Conservation (phyloP, 306 rosid species). For the Dicorynia guianensis region DNA sequence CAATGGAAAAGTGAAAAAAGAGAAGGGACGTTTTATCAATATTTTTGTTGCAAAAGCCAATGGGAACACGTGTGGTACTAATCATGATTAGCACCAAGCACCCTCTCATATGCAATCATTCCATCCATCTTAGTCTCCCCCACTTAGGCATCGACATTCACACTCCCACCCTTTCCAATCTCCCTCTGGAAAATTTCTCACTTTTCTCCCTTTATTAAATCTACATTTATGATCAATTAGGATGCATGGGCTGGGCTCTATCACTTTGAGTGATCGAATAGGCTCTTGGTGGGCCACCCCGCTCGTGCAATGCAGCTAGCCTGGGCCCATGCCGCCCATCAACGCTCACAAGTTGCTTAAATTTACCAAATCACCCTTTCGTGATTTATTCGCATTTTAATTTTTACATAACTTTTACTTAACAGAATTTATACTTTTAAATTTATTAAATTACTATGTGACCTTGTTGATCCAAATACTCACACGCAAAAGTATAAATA, state of each 20-base stretch:
- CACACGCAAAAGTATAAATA: too few relatives aligned
- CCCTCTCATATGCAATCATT: constrained; percentile 55
- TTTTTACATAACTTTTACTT: too few relatives aligned
- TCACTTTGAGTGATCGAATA: background rate
- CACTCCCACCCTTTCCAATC: background rate
- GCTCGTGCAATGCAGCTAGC: constrained; percentile 67
- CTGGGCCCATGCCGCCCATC: constrained; percentile 51
- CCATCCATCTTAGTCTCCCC: constrained; percentile 53
- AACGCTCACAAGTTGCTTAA: constrained; percentile 1
- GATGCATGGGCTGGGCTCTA: constrained; percentile 31
- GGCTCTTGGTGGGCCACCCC: constrained; percentile 51
- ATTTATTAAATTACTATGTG: too few relatives aligned
- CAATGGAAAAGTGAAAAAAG: background rate
- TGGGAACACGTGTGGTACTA: constrained; percentile 82
- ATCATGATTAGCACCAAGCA: constrained; percentile 74
- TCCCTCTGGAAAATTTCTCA: background rate
- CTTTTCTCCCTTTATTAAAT: background rate
- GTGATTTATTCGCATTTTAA: too few relatives aligned
- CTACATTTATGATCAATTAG: constrained; percentile 18
- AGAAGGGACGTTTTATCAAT: background rate
- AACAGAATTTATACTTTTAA: too few relatives aligned
- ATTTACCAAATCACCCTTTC: background rate
- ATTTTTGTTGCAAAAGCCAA: constrained; percentile 50
- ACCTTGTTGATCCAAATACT: too few relatives aligned
- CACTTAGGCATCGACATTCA: constrained; percentile 35